phyloP scores from a whole-genome alignment of 768 basidiomycete genomes.

The Collybiopsis confluens region DNA sequence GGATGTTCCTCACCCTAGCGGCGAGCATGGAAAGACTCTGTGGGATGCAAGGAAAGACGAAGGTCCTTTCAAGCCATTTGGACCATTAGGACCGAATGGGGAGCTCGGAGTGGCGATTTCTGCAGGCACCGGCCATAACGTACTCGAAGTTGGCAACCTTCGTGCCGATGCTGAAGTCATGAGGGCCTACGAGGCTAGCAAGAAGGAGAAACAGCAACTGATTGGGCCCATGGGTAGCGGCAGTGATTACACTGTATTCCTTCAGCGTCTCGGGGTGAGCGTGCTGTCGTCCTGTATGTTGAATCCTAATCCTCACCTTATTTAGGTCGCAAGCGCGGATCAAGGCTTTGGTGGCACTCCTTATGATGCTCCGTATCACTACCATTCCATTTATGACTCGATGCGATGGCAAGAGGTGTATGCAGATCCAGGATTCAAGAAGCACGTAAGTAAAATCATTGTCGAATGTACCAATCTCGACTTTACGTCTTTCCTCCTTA shows the following conservation, averaged over 20 bases:
- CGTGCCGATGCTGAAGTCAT: slow-evolving; percentile 40
- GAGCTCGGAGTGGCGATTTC: slow-evolving; percentile 51
- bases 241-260: slow-evolving; percentile 89
- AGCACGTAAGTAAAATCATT: slow-evolving; percentile 47
- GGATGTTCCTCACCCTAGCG: slow-evolving; percentile 71
- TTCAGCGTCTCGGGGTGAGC: slow-evolving; percentile 72
- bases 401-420: slow-evolving; percentile 71
- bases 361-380: slow-evolving; percentile 69
- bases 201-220: slow-evolving; percentile 33
- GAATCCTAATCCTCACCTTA: not conserved
- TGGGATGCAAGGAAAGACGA: slow-evolving; percentile 74
- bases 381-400: slow-evolving; percentile 73
- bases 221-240: slow-evolving; percentile 74
- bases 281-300: slow-evolving; percentile 10
- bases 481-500: too few relatives aligned
- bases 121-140: slow-evolving; percentile 27
- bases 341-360: slow-evolving; percentile 36
- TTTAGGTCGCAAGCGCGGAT: slow-evolving; percentile 39
- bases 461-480: too few relatives aligned
- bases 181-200: slow-evolving; percentile 31
- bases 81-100: slow-evolving; percentile 44
- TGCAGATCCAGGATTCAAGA: slow-evolving; percentile 71
- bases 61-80: slow-evolving; percentile 41
- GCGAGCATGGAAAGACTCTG: slow-evolving; percentile 51
- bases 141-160: slow-evolving; percentile 13